Evolutionary conservation across 2,329 filamentous ascomycete species (phyloP), one percentile per base, ranked within the genome.

Genomic region (Cladophialophora psammophila): DNA sequence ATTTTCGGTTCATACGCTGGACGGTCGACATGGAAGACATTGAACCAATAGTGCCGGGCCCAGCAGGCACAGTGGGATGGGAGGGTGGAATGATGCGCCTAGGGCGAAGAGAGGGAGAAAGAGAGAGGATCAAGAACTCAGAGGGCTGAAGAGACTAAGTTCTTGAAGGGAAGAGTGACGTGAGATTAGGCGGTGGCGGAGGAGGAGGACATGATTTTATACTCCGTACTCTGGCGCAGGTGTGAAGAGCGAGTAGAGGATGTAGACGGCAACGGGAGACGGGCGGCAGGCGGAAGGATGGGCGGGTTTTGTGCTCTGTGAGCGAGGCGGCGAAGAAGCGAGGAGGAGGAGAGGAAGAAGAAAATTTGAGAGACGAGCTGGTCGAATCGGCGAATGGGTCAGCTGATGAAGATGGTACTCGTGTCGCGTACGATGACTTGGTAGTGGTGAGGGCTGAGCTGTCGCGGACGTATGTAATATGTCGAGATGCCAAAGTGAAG

Each of bases 1-100:
- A 60, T 68, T 69, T 67, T 63, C 71, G 69, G 63, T 67, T 72
- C 61, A 73, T 67, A 42, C 66, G 69, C 60, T 72, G 64, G 5
- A 68, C 63, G 34, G 69, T 66, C 32, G 64, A 62, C 66, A 69
- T 70, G 15, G 66, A 60, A 36, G 70, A 69, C 70, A 72, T 72
- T 65, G 56, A 18, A 54, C 50, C 32, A 54, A 40, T 26, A 26
- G 26, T 26, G 26, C 26, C 26, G 26, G 26, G 26, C 26, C 26
- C 26, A 26, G 26, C 26, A 26, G 26, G 26, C 26, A 26, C 26
- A 2, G 26, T 26, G 26, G 26, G 26, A 26, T 26, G 26, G 26
- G 26, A 26, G 26, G 26, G 26, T 26, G 26, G 26, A 3, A 3
- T 26, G 26, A 26, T 2, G 26, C 26, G 26, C 26, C 26, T 26